Evolutionary conservation across 2,329 filamentous ascomycete genomes (phyloP).

Genomic region (Beauveria varroae): DNA sequence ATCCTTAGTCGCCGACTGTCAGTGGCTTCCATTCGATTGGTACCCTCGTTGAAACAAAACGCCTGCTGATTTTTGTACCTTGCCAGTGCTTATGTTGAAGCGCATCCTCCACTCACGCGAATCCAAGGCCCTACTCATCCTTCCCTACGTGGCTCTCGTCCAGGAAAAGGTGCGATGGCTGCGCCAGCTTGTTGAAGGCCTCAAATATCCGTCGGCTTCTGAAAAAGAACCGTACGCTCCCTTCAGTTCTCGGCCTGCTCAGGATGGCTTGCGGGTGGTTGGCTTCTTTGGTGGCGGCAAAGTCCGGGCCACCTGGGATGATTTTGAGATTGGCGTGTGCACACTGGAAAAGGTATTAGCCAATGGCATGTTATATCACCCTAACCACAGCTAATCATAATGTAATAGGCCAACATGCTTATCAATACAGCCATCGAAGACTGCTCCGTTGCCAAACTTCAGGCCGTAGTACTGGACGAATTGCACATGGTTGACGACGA

Average conservation of each 20-base stretch:
- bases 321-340: constrained; percentile 72
- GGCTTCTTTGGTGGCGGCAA: constrained; percentile 72
- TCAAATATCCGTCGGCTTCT: constrained; percentile 34
- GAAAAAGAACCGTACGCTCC: constrained; percentile 30
- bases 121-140: constrained; percentile 62
- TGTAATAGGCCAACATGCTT: constrained; percentile 59
- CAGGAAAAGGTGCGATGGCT: constrained; percentile 75
- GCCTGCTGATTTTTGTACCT: constrained; percentile 6
- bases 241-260: constrained; percentile 48
- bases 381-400: neutral
- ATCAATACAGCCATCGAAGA: constrained; percentile 69
- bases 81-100: constrained; percentile 62
- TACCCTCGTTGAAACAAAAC: constrained; percentile 7
- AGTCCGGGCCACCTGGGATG: constrained; percentile 57
- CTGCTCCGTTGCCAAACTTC: constrained; percentile 55
- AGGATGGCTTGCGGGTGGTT: constrained; percentile 55
- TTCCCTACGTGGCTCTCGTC: constrained; percentile 72
- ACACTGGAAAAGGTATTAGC: constrained; percentile 61
- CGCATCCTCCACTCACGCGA: constrained; percentile 55
- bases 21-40: constrained; percentile 13
- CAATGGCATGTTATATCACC: neutral
- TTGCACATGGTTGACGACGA: constrained; percentile 78
- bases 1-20: constrained; percentile 60
- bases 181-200: constrained; percentile 55
- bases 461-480: constrained; percentile 65